phyloP scores from a whole-genome alignment of 768 basidiomycete species.

The Agrocybe pediades region DNA sequence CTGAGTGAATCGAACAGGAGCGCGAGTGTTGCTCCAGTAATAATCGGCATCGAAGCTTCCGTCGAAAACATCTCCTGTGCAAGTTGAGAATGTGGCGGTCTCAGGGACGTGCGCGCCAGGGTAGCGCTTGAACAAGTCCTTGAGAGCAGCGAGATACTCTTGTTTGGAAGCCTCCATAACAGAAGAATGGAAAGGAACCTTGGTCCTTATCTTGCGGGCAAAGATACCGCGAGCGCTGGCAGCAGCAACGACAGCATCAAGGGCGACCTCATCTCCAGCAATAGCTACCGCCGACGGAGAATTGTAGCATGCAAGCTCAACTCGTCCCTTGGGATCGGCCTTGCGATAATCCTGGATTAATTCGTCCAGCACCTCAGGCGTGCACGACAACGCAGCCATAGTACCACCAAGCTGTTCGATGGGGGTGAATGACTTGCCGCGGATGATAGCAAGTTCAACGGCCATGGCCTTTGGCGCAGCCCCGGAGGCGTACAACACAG shows the following conservation, averaged over 20 bases:
- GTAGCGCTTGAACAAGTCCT: conserved; percentile 34
- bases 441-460: conserved; percentile 43
- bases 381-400: conserved; percentile 47
- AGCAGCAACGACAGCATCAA: conserved; percentile 30
- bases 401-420: conserved; percentile 35
- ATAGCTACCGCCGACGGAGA: conserved; percentile 36
- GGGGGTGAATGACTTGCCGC: conserved; percentile 35
- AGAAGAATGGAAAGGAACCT: conserved; percentile 38
- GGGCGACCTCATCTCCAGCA: conserved; percentile 28
- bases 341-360: conserved; percentile 20
- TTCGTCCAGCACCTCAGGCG: conserved; percentile 22
- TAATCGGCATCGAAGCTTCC: conserved; percentile 34
- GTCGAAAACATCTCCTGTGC: conserved; percentile 25
- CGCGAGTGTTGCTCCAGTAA: conserved; percentile 39
- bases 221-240: conserved; percentile 30
- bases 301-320: conserved; percentile 47
- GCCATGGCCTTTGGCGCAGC: conserved; percentile 41
- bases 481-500: conserved; percentile 43
- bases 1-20: conserved; percentile 37
- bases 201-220: conserved; percentile 37
- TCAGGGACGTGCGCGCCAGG: conserved; percentile 24
- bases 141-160: conserved; percentile 26
- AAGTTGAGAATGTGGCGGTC: conserved; percentile 37
- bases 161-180: conserved; percentile 37
- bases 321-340: conserved; percentile 10